Evolutionary conservation across 2,329 filamentous ascomycete genomes (phyloP).

Genomic region (Ophiostoma perfectum): DNA sequence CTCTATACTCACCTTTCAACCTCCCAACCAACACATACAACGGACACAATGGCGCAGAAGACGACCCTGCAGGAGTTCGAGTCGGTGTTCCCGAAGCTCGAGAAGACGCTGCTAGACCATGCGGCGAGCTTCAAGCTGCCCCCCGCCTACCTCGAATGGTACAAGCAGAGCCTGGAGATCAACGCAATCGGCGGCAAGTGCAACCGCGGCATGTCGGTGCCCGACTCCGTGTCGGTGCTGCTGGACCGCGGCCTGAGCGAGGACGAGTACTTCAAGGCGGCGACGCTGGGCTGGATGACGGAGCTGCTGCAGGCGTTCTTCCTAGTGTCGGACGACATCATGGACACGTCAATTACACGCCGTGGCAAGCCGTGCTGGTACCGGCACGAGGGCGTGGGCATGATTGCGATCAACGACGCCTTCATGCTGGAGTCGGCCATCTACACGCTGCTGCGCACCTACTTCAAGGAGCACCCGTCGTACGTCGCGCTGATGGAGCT

Average conservation of each 20-base stretch:
- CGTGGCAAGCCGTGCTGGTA: slow-evolving; percentile 97
- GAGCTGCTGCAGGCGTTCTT: slow-evolving; percentile 99
- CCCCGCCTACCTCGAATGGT: slow-evolving; percentile 75
- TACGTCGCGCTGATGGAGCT: slow-evolving; percentile 92
- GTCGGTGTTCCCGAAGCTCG: slow-evolving; percentile 78
- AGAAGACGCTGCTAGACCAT: slow-evolving; percentile 73
- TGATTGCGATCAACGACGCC: slow-evolving; percentile 96
- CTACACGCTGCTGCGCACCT: slow-evolving; percentile 87
- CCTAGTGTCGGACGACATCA: slow-evolving; percentile 97
- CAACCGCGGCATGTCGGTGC: slow-evolving; percentile 97
- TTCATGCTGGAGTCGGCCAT: slow-evolving; percentile 92
- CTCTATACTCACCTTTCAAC: too few species aligned
- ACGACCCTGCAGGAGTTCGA: slow-evolving; percentile 84
- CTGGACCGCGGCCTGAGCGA: slow-evolving; percentile 64
- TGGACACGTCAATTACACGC: slow-evolving; percentile 93
- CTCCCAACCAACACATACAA: neutral
- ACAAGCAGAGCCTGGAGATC: slow-evolving; percentile 76
- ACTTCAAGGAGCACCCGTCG: slow-evolving; percentile 78
- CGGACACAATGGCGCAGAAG: slow-evolving; percentile 54
- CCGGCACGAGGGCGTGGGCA: slow-evolving; percentile 78
- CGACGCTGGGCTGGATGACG: slow-evolving; percentile 92
- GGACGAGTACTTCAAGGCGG: slow-evolving; percentile 82
- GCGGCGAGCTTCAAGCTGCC: slow-evolving; percentile 79
- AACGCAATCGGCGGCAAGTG: slow-evolving; percentile 95
- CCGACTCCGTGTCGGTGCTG: slow-evolving; percentile 81